Evolutionary conservation across 1,284 basidiomycete species (phyloP), one percentile per base, ranked within the genome.

Genomic region (Somion occarium): DNA sequence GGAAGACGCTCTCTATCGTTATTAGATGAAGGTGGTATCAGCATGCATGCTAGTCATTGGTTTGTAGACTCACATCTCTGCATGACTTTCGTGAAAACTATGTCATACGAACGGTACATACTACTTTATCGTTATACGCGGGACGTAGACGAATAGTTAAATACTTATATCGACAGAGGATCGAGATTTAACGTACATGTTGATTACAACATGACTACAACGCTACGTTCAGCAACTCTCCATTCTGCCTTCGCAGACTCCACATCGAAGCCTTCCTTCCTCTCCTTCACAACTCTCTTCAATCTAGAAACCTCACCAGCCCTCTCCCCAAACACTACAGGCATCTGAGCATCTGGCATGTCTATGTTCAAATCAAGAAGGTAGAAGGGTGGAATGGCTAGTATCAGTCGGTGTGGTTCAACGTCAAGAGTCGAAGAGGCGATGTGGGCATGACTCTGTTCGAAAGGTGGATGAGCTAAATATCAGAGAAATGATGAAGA

Each of bases 161-260:
- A 34, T 34, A 34, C 7, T 15, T 15, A 34, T 34, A 34, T 34
- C 30, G n/a, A n/a, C n/a, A n/a, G n/a, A n/a, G n/a, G n/a, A n/a
- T n/a, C 30, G 7, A 34, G 15, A 34, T 34, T 15, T 34, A 34
- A 15, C 7, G 30, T 34, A n/a, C n/a, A n/a, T n/a, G n/a, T n/a
- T n/a, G n/a, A n/a, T n/a, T n/a, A n/a, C n/a, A n/a, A n/a, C n/a
- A 15, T 34, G 15, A 34, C 30, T 7, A 34, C 30, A 34, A 34
- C 30, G 7, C 7, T 18, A 7, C 69, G 70, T 49, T 83, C 76
- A 3, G 64, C 73, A 23, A 85, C 72, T 23, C 69, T 70, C 85
- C 85, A 88, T 61, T 86, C 82, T 3, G 83, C 84, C 39, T 62
- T 69, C 1, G 83, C 84, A 1, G 57, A 64, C 19, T 85, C 82